These are phyloP conservation scores for Candida sanyaensis DNA, from an alignment of 1,139 yeast genomes.

Conservation along the genomic window DNA sequence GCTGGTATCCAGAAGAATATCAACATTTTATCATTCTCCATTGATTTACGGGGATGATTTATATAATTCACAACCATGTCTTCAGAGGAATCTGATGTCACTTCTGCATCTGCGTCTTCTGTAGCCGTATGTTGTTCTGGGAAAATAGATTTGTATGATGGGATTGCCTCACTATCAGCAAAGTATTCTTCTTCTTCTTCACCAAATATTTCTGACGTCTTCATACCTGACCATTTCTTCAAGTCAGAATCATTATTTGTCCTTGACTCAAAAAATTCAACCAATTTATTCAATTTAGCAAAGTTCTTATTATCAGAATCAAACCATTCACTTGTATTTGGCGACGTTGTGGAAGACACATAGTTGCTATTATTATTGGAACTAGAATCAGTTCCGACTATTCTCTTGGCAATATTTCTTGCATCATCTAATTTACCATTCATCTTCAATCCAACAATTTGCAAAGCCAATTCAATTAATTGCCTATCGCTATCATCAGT, in stretches of 20 bases:
- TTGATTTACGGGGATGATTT: constrained; percentile 61
- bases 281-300: constrained; percentile 48
- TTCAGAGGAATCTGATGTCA: constrained; percentile 51
- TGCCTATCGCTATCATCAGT: constrained; percentile 93
- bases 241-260: constrained; percentile 45
- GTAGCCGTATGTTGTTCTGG: constrained; percentile 5
- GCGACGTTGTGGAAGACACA: constrained; percentile 6
- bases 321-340: constrained; percentile 43
- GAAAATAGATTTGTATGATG: constrained; percentile 4
- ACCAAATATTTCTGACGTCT: constrained; percentile 5
- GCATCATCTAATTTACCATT: constrained; percentile 94
- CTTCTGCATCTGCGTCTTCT: constrained; percentile 20
- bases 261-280: constrained; percentile 51
- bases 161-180: constrained; percentile 5
- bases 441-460: constrained; percentile 93
- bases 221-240: constrained; percentile 5
- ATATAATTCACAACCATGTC: constrained; percentile 57
- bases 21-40: constrained; percentile 82
- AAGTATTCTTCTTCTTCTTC: constrained; percentile 7
- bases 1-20: constrained; percentile 87
- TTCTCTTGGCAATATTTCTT: constrained; percentile 81
- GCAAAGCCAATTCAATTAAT: constrained; percentile 87
- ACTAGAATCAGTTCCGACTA: constrained; percentile 60
- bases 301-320: constrained; percentile 49
- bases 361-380: constrained; percentile 12